A percentile compares a stretch with the other conserved stretches of the same genome.
These are phyloP conservation scores for Golubevia sp. DNA, from an alignment of 1,284 basidiomycete genomes.

Conservation along the genomic window DNA sequence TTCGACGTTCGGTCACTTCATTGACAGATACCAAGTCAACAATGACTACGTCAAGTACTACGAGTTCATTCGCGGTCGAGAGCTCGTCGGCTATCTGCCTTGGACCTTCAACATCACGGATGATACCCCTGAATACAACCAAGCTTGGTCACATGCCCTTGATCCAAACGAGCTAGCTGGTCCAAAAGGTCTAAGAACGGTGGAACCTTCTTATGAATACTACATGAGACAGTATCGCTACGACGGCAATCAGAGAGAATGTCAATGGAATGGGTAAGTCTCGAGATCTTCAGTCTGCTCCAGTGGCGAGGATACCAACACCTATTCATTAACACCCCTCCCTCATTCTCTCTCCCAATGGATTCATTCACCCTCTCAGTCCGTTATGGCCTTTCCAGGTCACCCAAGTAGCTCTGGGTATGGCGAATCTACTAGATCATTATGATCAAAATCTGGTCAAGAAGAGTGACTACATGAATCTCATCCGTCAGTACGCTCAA, in stretches of 20 bases:
- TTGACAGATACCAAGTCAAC: conserved; percentile 7
- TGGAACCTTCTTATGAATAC: conserved; percentile 8
- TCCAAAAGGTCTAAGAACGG: background rate
- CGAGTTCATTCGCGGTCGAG: conserved; percentile 7
- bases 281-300: no score
- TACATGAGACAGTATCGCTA: conserved; percentile 13
- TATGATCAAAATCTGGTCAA: conserved; percentile 2
- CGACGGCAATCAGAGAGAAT: conserved; percentile 5
- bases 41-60: conserved; percentile 11
- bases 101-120: conserved; percentile 9
- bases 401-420: conserved; percentile 7
- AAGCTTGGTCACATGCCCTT: conserved; percentile 4
- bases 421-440: conserved; percentile 9
- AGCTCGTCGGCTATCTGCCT: conserved; percentile 8
- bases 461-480: conserved; percentile 3
- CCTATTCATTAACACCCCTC: no score
- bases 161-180: conserved; percentile 1
- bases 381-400: conserved; percentile 12
- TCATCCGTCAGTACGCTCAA: conserved; percentile 5
- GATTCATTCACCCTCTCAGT: no score
- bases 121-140: conserved; percentile 1
- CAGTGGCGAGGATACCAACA: no score
- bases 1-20: conserved; percentile 5
- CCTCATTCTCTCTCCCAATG: no score
- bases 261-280: conserved; percentile 16